phyloP scores from a whole-genome alignment of 306 rosid species.

The Cucumis melo region DNA sequence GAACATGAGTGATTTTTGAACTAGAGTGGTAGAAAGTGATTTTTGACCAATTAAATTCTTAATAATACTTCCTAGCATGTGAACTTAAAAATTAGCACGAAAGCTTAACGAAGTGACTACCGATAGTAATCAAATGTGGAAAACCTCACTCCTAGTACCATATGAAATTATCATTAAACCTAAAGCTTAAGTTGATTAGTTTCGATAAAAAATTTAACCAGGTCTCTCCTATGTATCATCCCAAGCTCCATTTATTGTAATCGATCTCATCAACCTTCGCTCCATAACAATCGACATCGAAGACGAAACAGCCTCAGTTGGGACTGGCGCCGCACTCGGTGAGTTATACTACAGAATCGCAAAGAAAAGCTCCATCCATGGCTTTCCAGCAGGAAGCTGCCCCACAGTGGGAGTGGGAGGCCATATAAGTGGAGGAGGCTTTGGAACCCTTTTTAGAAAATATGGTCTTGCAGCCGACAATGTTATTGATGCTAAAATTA shows the following conservation, averaged over 20 bases:
- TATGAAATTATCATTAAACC: background rate
- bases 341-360: conserved; percentile 17
- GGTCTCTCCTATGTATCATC: conserved; percentile 18
- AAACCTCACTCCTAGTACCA: too few species aligned
- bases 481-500: conserved; percentile 38
- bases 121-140: too few species aligned
- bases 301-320: conserved; percentile 2
- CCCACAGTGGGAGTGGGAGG: conserved; percentile 20
- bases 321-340: conserved; percentile 18
- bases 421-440: conserved; percentile 15
- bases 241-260: conserved; percentile 10
- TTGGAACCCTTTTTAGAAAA: conserved; percentile 28
- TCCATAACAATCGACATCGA: conserved; percentile 8
- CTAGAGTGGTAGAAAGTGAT: too few species aligned
- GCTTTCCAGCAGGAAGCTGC: conserved; percentile 25
- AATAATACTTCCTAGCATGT: too few species aligned
- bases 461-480: conserved; percentile 59
- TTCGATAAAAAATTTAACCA: background rate
- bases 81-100: too few species aligned
- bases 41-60: too few species aligned
- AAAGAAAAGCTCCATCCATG: conserved; percentile 11
- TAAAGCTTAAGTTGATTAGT: background rate
- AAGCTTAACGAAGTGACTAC: too few species aligned
- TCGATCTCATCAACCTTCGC: conserved; percentile 19
- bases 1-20: too few species aligned